Evolutionary conservation across 495 filamentous ascomycete genomes (phyloP).

Genomic region (Penicillium robsamsonii): DNA sequence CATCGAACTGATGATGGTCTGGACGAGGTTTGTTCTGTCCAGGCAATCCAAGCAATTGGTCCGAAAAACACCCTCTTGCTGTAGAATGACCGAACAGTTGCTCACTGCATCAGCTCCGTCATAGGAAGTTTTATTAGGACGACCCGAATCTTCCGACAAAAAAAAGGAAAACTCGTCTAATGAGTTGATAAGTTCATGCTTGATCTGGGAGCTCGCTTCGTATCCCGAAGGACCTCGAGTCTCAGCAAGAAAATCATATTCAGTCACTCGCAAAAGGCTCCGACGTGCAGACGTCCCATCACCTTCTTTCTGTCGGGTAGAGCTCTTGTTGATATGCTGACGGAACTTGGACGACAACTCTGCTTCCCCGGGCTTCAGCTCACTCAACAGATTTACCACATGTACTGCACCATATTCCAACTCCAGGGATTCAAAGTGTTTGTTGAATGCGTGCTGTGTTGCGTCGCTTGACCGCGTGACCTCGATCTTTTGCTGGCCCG

Average conservation of each 20-base stretch:
- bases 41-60: conserved; percentile 97
- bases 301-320: conserved; percentile 53
- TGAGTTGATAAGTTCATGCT: conserved; percentile 66
- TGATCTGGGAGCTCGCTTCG: conserved; percentile 79
- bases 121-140: conserved; percentile 7
- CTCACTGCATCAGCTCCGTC: conserved; percentile 33
- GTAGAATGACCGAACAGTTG: conserved; percentile 67
- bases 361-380: conserved; percentile 76
- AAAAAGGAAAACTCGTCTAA: conserved; percentile 89
- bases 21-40: conserved; percentile 92
- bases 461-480: conserved; percentile 87
- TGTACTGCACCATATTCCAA: conserved; percentile 85
- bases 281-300: conserved; percentile 51
- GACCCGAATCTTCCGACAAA: conserved; percentile 63
- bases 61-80: conserved; percentile 91
- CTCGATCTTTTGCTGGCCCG: conserved; percentile 91
- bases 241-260: conserved; percentile 95
- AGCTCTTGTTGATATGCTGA: conserved; percentile 69
- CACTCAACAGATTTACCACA: conserved; percentile 87
- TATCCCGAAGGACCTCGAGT: conserved; percentile 85
- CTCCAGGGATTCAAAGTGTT: conserved; percentile 82
- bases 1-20: conserved; percentile 92
- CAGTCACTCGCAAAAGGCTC: conserved; percentile 70
- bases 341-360: conserved; percentile 77
- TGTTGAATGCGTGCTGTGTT: conserved; percentile 91